Base-by-base conservation (phyloP, 2,329 filamentous ascomycete species). In the Whalleya microplaca region DNA sequence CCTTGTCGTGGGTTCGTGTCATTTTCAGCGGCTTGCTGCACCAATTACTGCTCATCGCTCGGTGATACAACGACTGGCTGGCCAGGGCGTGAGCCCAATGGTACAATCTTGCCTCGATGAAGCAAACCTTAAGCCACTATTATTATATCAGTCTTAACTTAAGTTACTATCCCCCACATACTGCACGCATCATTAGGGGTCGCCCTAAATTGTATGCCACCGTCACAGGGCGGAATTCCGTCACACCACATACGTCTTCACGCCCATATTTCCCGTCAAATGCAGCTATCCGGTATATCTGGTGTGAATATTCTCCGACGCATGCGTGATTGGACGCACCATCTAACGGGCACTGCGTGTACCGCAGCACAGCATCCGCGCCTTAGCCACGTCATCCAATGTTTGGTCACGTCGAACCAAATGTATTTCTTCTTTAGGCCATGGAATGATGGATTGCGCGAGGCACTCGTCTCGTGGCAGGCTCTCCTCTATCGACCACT, bases 351-450 rank as follows among this genome's bases (percentile, higher is more conserved):
- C 47, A 46, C 21, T 23, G 43, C 47, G 52, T 60, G 59, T 53
- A 37, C 29, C 44, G 53, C 51, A 45, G 47, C 42, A 57, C 45
- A 48, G 19, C 45, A 51, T 47, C 51, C 51, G 51, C 47, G 20
- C 49, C 45, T 45, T 47, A 62, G 67, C 64, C 65, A 69, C 65
- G 67, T 68, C 66, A 69, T 69, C 67, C 59, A 59, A 67, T 65
- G 61, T 69, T 59, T 45, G 52, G 56, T 58, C 51, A 40, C 53
- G 51, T 45, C 41, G 37, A 43, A 46, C 44, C 49, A 47, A 48
- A 41, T 41, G 19, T 20, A 37, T 37, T 37, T 14, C 32, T 12
- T 12, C 14, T 37, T 37, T 37, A 12, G 32, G 32, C 14, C 32
- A 37, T 37, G 6, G 10, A 16, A 37, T 3, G 32, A 37, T 3